Evolutionary conservation across 2,329 filamentous ascomycete genomes (phyloP).

Genomic region (Penicillium italicum): DNA sequence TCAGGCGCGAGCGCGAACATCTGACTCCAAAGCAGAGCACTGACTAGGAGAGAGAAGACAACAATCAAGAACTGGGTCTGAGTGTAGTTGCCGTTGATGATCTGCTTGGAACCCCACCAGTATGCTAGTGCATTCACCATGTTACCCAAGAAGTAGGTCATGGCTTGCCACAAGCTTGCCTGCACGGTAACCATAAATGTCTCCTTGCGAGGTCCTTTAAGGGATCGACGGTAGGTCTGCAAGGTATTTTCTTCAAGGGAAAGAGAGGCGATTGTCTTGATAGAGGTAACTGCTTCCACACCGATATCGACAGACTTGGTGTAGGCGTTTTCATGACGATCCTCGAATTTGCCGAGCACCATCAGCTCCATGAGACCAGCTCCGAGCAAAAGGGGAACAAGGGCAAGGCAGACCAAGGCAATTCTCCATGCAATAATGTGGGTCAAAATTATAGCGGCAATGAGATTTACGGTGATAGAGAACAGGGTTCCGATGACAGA

Average conservation of each 20-base stretch:
- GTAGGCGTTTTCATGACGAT: conserved; percentile 50
- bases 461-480: conserved; percentile 64
- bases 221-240: conserved; percentile 43
- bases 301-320: conserved; percentile 51
- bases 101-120: conserved; percentile 74
- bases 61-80: conserved; percentile 72
- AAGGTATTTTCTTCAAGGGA: conserved; percentile 52
- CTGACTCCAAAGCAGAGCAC: conserved; percentile 68
- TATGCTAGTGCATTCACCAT: conserved; percentile 72
- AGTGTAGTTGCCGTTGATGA: conserved; percentile 62
- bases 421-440: conserved; percentile 74
- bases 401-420: conserved; percentile 66
- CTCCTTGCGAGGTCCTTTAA: conserved; percentile 48
- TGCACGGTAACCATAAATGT: conserved; percentile 49
- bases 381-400: conserved; percentile 65
- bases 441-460: conserved; percentile 64
- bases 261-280: conserved; percentile 51
- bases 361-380: conserved; percentile 66
- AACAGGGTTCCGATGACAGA: conserved; percentile 68
- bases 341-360: conserved; percentile 58
- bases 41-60: conserved; percentile 66
- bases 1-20: conserved; percentile 73
- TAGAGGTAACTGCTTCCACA: conserved; percentile 51
- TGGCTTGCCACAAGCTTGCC: conserved; percentile 46
- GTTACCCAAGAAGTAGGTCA: conserved; percentile 52